Percentiles rank a stretch among this genome's conserved stretches.
Evolutionary conservation across 495 filamentous ascomycete species (phyloP).

Genomic region (Penicillium crystallinum): DNA sequence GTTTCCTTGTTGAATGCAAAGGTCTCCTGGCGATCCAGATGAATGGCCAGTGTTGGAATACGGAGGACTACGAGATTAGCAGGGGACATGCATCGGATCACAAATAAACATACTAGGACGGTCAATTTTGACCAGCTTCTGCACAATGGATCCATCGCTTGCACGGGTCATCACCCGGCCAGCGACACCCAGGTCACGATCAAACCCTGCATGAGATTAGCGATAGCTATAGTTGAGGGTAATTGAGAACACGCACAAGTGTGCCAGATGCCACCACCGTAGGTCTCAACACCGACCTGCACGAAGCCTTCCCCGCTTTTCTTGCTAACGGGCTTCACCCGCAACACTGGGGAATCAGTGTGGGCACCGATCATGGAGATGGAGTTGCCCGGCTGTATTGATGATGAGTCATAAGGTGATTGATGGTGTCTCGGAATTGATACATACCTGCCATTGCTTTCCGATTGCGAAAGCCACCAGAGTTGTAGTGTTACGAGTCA

Average conservation of each 20-base stretch:
- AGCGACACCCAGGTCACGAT: constrained; percentile 87
- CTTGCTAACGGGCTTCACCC: constrained; percentile 91
- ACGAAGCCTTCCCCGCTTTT: constrained; percentile 82
- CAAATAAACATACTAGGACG: constrained; percentile 57
- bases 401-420: not conserved
- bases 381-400: constrained; percentile 69
- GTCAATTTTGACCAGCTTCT: constrained; percentile 86
- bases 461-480: constrained; percentile 94
- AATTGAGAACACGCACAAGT: constrained; percentile 39
- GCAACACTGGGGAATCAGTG: constrained; percentile 87
- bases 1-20: constrained; percentile 96
- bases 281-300: constrained; percentile 94
- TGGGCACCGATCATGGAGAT: constrained; percentile 96
- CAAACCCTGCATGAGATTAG: constrained; percentile 62
- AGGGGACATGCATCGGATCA: not conserved
- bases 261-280: constrained; percentile 79
- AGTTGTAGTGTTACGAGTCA: constrained; percentile 91
- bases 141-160: constrained; percentile 66
- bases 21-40: constrained; percentile 76
- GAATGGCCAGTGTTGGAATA: constrained; percentile 89
- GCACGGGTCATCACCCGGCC: constrained; percentile 80
- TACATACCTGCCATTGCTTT: constrained; percentile 70
- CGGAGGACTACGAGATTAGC: constrained; percentile 56
- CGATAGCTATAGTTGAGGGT: not conserved
- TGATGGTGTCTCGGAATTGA: not conserved